Evolutionary conservation across 2,329 filamentous ascomycete species (phyloP).

Genomic region (Fonsecaea nubica): DNA sequence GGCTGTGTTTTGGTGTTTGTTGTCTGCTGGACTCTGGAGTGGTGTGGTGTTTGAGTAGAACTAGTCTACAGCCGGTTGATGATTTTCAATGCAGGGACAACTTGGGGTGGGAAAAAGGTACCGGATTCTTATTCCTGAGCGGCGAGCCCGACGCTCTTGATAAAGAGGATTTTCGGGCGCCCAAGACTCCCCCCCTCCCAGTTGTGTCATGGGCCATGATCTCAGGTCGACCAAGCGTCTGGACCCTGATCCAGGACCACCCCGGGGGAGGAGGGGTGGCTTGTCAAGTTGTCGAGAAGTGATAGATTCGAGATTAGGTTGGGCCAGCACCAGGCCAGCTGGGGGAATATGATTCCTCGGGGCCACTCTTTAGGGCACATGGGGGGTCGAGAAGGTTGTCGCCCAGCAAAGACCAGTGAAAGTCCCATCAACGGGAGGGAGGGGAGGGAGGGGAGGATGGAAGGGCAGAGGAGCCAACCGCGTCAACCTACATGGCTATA

Average conservation of each 20-base stretch:
- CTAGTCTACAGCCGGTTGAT: neutral
- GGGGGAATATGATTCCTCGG: neutral
- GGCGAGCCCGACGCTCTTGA: neutral
- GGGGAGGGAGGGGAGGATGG: too few relatives aligned
- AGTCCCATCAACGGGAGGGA: neutral
- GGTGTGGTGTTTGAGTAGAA: neutral
- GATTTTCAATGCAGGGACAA: neutral
- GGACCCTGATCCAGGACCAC: neutral
- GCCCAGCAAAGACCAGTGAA: slow-evolving; percentile 3
- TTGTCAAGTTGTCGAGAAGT: neutral
- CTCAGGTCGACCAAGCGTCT: neutral
- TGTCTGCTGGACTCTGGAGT: neutral
- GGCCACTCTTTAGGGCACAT: neutral
- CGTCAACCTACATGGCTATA: too few relatives aligned
- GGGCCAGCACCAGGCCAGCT: neutral
- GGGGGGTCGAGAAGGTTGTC: neutral
- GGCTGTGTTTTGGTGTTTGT: neutral
- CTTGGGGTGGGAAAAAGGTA: too few relatives aligned
- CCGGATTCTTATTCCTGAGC: neutral
- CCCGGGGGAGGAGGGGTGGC: neutral
- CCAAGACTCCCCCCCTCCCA: too few relatives aligned
- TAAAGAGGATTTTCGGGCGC: neutral
- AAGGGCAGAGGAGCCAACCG: too few relatives aligned
- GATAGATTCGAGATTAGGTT: neutral
- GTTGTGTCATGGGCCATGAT: neutral